phyloP scores from a whole-genome alignment of 305 asterid genomes.

The Fraxinus platypoda region DNA sequence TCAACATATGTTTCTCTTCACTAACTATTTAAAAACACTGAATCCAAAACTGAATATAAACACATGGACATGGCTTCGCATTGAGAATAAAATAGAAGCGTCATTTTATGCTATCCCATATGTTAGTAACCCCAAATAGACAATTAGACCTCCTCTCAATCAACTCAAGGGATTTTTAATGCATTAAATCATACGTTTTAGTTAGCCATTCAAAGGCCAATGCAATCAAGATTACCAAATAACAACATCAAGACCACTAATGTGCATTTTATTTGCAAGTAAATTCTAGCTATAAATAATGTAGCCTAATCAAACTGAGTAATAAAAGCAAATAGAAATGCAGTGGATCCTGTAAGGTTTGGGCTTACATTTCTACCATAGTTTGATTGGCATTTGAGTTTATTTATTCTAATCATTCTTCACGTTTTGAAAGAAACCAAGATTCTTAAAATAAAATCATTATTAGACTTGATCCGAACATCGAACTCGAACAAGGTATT shows the following conservation, averaged over 20 bases:
- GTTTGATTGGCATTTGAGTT: background rate
- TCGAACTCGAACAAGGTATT: no score
- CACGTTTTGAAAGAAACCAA: background rate
- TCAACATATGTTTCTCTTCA: background rate
- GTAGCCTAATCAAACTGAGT: background rate
- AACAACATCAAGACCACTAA: background rate
- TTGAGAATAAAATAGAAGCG: background rate
- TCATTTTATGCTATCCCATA: background rate
- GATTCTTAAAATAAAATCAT: background rate
- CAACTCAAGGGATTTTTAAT: background rate
- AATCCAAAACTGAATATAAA: background rate
- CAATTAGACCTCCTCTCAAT: background rate
- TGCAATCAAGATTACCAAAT: background rate
- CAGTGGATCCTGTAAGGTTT: background rate
- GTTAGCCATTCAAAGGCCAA: background rate
- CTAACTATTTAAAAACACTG: background rate
- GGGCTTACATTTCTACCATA: background rate
- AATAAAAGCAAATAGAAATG: background rate
- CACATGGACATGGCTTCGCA: background rate
- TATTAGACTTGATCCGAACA: no score
- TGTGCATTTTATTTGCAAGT: background rate
- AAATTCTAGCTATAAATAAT: background rate
- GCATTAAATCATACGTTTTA: background rate
- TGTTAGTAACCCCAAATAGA: background rate
- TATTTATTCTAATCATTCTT: background rate